These are phyloP conservation scores for Dalbergia oliveri DNA, from an alignment of 306 rosid species.

Conservation along the genomic window DNA sequence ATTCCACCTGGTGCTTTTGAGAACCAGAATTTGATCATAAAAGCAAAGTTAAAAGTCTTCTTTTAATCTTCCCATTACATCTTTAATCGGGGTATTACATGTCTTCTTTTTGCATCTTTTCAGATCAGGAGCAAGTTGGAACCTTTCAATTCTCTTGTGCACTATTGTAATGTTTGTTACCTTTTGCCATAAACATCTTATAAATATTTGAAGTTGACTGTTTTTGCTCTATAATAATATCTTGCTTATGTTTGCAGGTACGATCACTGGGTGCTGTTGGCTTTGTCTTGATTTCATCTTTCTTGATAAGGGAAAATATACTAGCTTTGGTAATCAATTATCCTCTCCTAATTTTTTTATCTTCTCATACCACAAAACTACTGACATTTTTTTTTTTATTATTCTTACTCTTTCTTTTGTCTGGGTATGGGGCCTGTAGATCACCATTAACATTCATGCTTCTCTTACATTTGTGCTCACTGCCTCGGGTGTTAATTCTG, in stretches of 20 bases:
- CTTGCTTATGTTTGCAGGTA: constrained; percentile 62
- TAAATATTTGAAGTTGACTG: constrained; percentile 20
- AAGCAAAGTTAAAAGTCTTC: too few species aligned
- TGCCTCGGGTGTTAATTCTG: constrained; percentile 69
- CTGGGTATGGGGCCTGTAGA: constrained; percentile 59
- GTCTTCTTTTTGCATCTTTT: constrained; percentile 46
- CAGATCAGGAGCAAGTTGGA: constrained; percentile 87
- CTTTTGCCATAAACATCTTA: constrained; percentile 40
- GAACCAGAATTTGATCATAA: too few species aligned
- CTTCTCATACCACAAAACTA: constrained; percentile 5
- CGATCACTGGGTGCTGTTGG: constrained; percentile 88
- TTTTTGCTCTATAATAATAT: not conserved
- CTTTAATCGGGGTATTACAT: too few species aligned
- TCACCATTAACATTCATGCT: constrained; percentile 95
- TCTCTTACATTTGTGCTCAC: constrained; percentile 83
- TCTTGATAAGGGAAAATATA: constrained; percentile 93
- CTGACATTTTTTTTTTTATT: not conserved
- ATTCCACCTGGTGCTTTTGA: too few species aligned
- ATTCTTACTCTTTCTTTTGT: constrained; percentile 21
- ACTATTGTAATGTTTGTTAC: constrained; percentile 75
- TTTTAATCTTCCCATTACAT: too few species aligned
- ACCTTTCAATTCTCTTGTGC: constrained; percentile 77
- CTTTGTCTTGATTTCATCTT: constrained; percentile 82
- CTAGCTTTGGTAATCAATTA: constrained; percentile 77
- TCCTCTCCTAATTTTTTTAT: not conserved